Percentiles rank a stretch among this genome's conserved stretches.
phyloP scores from a whole-genome alignment of 2,329 filamentous ascomycete genomes.

The Penicillium sp. region DNA sequence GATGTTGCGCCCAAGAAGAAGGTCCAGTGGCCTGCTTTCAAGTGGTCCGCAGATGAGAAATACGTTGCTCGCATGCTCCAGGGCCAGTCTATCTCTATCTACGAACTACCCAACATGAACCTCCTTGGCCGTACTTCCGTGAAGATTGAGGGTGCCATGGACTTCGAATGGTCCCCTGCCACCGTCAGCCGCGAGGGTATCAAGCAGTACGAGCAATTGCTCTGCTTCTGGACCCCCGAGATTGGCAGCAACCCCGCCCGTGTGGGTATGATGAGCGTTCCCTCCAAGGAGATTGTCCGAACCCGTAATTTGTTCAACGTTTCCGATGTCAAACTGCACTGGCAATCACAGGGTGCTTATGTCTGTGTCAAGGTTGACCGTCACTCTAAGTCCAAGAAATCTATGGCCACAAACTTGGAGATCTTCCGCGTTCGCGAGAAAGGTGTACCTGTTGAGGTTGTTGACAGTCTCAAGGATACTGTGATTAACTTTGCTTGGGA shows the following conservation, averaged over 20 bases:
- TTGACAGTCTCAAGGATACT: slow-evolving; percentile 96
- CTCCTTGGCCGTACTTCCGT: slow-evolving; percentile 86
- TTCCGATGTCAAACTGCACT: slow-evolving; percentile 95
- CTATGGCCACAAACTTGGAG: slow-evolving; percentile 91
- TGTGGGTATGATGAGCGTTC: slow-evolving; percentile 93
- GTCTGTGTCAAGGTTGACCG: slow-evolving; percentile 98
- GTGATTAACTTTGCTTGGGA: slow-evolving; percentile 99
- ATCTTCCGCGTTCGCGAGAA: slow-evolving; percentile 98
- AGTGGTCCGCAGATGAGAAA: slow-evolving; percentile 97
- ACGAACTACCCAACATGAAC: slow-evolving; percentile 85
- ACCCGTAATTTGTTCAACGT: slow-evolving; percentile 98
- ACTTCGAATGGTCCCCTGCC: slow-evolving; percentile 96
- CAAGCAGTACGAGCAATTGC: slow-evolving; percentile 90
- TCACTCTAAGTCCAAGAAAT: slow-evolving; percentile 99
- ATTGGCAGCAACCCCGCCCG: slow-evolving; percentile 97
- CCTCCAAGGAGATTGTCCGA: slow-evolving; percentile 89
- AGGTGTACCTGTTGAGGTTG: slow-evolving; percentile 95
- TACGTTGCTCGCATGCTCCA: slow-evolving; percentile 92
- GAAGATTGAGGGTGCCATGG: slow-evolving; percentile 94
- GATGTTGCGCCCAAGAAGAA: slow-evolving; percentile 78
- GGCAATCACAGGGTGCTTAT: slow-evolving; percentile 92
- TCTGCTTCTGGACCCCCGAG: slow-evolving; percentile 99
- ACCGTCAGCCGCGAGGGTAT: slow-evolving; percentile 77
- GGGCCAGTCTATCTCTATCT: slow-evolving; percentile 84
- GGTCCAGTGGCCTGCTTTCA: slow-evolving; percentile 97